Conservation (phyloP, 169 alveolate genomes). For the Cryptosporidium meleagridis region DNA sequence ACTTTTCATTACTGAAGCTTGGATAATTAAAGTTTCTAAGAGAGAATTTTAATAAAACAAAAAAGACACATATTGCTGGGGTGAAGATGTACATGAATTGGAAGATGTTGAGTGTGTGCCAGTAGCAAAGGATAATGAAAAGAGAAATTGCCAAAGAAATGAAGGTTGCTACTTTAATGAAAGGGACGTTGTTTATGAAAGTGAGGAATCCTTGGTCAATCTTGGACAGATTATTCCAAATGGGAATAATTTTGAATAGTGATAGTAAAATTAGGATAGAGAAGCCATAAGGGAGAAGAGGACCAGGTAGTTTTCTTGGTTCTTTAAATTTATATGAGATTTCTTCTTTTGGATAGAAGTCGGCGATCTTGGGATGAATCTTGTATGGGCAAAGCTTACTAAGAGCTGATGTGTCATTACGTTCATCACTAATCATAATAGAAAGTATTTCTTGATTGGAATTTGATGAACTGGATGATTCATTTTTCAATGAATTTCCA, state of each 20-base stretch:
- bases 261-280: constrained; percentile 6
- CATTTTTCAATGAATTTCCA: neutral
- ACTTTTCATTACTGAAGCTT: neutral
- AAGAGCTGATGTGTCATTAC: neutral
- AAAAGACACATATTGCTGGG: constrained; percentile 14
- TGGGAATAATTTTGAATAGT: neutral
- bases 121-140: constrained; percentile 37
- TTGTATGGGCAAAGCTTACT: constrained; percentile 38
- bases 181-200: neutral
- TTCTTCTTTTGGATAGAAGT: constrained; percentile 40
- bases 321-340: constrained; percentile 43
- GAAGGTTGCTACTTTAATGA: constrained; percentile 5
- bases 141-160: constrained; percentile 18
- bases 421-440: neutral
- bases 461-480: neutral
- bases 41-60: constrained; percentile 22
- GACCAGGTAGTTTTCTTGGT: constrained; percentile 70
- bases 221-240: constrained; percentile 34
- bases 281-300: constrained; percentile 26
- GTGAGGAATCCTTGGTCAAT: neutral
- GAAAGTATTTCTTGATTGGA: neutral
- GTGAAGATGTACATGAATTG: constrained; percentile 46
- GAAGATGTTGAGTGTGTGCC: constrained; percentile 64
- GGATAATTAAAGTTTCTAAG: constrained; percentile 10
- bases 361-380: constrained; percentile 48